A percentile compares a stretch with the other conserved stretches of the same genome.
Evolutionary conservation across 768 basidiomycete species (phyloP).

Genomic region (Lactarius sanguifluus): DNA sequence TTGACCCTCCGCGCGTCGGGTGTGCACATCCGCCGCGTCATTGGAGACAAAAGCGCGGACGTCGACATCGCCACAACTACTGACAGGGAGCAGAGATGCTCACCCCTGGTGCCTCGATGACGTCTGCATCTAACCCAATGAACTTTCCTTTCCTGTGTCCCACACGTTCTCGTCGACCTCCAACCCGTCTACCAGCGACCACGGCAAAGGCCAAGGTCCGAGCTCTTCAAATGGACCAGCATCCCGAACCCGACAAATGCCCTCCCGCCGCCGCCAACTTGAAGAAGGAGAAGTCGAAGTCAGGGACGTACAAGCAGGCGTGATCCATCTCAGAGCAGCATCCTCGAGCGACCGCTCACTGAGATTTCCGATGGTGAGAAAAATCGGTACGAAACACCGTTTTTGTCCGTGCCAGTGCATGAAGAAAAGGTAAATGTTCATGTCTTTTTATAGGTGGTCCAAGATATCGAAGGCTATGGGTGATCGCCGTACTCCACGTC

Average conservation of each 20-base stretch:
- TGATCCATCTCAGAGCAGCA: constrained; percentile 80
- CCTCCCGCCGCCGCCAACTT: constrained; percentile 1
- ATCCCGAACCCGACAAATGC: constrained; percentile 2
- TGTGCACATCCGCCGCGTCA: constrained; percentile 55
- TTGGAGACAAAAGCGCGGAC: constrained; percentile 59
- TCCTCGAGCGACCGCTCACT: constrained; percentile 70
- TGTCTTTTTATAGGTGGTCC: constrained; percentile 58
- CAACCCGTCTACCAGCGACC: not conserved
- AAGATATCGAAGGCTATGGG: constrained; percentile 83
- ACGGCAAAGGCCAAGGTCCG: constrained; percentile 20
- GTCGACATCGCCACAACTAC: constrained; percentile 51
- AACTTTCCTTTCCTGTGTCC: constrained; percentile 2
- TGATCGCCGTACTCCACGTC: constrained; percentile 70
- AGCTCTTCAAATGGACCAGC: constrained; percentile 2
- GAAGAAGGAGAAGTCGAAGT: constrained; percentile 43
- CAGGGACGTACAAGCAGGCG: constrained; percentile 80
- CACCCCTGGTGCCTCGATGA: not conserved
- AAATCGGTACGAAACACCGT: constrained; percentile 52
- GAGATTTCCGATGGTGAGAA: constrained; percentile 77
- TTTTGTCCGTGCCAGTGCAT: constrained; percentile 6
- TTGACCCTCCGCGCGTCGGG: constrained; percentile 36
- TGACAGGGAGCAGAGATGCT: constrained; percentile 2
- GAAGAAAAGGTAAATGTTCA: constrained; percentile 53
- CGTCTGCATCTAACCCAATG: constrained; percentile 1
- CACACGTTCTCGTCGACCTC: constrained; percentile 13